These are phyloP conservation scores for Leucogyrophana mollusca DNA, from an alignment of 768 basidiomycete species.

Conservation along the genomic window DNA sequence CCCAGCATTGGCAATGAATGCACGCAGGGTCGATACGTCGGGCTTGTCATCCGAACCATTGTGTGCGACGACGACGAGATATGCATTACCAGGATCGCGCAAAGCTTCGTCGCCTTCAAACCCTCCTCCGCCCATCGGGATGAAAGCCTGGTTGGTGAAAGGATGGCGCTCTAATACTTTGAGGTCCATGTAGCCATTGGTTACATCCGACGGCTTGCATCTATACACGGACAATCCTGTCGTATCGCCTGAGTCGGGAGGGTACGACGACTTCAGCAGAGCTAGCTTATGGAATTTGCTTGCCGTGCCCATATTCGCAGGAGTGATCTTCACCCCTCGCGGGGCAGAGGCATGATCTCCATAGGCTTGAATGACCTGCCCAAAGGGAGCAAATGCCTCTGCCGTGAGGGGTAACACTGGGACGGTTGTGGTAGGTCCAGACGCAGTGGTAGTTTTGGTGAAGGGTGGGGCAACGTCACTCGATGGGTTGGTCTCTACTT, in stretches of 20 bases:
- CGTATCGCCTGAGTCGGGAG: constrained; percentile 51
- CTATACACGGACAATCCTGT: constrained; percentile 82
- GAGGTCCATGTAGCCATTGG: constrained; percentile 54
- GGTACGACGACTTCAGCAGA: constrained; percentile 66
- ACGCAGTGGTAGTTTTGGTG: constrained; percentile 3
- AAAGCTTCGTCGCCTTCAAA: constrained; percentile 42
- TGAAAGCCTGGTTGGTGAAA: constrained; percentile 88
- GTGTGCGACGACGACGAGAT: constrained; percentile 85
- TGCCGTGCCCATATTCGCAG: constrained; percentile 89
- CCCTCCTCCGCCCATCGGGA: constrained; percentile 79
- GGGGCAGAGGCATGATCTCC: constrained; percentile 64
- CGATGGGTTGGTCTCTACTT: constrained; percentile 6
- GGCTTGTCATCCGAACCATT: constrained; percentile 78
- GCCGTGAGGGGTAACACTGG: constrained; percentile 73
- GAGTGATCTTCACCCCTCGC: constrained; percentile 66
- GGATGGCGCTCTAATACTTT: constrained; percentile 86
- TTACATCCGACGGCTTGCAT: constrained; percentile 53
- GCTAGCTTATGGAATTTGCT: constrained; percentile 91
- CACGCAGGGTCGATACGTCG: constrained; percentile 69
- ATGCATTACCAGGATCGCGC: constrained; percentile 49
- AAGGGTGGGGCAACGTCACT: neutral
- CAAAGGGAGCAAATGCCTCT: constrained; percentile 86
- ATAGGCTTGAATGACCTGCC: constrained; percentile 90
- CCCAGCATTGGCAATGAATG: constrained; percentile 74
- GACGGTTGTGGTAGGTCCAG: constrained; percentile 24